Evolutionary conservation across 176 grass and related monocot species (phyloP), one percentile per base, ranked within the genome.

Genomic region (Carex kokanica): DNA sequence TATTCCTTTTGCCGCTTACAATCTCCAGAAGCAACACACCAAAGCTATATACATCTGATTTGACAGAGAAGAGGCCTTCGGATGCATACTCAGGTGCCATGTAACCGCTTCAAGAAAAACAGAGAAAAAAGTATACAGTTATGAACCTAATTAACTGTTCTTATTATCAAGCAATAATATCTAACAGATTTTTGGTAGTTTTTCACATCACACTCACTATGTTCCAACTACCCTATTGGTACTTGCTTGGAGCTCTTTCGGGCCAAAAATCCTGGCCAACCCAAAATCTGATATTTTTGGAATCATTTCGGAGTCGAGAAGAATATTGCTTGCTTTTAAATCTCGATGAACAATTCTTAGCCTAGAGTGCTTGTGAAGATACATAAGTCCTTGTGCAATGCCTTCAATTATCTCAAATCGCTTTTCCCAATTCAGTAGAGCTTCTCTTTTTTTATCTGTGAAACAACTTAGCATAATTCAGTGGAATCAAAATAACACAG

Each of bases 271-370:
- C 75, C 73, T 90, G 47, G 84, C 88, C 47, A 86, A 31, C 4
- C 84, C 88, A 34, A 90, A 90, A 82, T 90, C 88, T 31, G 88
- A 90, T 52, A 90, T 86, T 64, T 86, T 86, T 17, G 88, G 84
- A 20, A 72, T 83, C 84, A 90, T 80, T 49, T 90, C 84, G 2
- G 60, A 40, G 47, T 90, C 88, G 6, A 90, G 84, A 21, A 86
- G 75, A 73, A 90, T 80, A 47, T 90, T 90, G 25, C 88, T 90
- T 8, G 79, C 80, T 68, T 90, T 90, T 14, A 90, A 69, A 86
- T 90, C 88, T 84, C 88, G 71, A 16, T 90, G 88, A 38, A 90
- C 83, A 64, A 90, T 73, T 84, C 81, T 86, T 43, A 90, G 53
- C 43, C 88, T 84, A 2, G 84, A 90, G 40, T 90, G 80, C 21